A percentile compares a stretch with the other conserved stretches of the same genome.
These are phyloP conservation scores for Brassica balearica DNA, from an alignment of 441 rosid genomes.

Conservation along the genomic window DNA sequence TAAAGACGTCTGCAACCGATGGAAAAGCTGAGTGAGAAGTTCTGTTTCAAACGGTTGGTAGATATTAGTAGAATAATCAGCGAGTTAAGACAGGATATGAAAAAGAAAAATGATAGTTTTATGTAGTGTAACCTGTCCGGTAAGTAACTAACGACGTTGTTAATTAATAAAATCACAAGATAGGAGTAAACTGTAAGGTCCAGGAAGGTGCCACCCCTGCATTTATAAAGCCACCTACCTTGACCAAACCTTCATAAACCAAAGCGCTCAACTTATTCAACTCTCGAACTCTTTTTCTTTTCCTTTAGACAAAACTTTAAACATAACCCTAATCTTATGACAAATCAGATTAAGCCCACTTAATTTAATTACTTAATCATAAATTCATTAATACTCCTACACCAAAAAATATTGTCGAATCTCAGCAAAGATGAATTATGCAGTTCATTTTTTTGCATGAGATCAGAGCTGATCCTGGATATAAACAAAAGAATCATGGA, in stretches of 20 bases:
- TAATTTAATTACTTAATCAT: too few relatives aligned
- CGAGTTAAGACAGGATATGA: neutral
- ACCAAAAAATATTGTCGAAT: too few relatives aligned
- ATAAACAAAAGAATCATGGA: too few relatives aligned
- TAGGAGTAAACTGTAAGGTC: neutral
- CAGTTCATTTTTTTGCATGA: too few relatives aligned
- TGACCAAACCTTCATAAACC: neutral
- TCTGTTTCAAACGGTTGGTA: neutral
- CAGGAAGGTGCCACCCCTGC: neutral
- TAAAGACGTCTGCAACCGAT: neutral
- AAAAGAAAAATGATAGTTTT: neutral
- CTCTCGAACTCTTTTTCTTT: neutral
- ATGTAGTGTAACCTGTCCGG: neutral
- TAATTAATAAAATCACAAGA: neutral
- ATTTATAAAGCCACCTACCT: conserved; percentile 10
- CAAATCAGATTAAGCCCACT: neutral
- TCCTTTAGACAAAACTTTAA: neutral
- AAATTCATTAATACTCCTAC: too few relatives aligned
- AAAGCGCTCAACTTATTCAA: neutral
- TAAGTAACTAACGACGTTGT: neutral
- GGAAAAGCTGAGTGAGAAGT: neutral
- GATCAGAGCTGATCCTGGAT: too few relatives aligned
- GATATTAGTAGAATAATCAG: neutral
- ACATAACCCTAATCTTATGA: neutral
- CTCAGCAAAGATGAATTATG: too few relatives aligned